These are phyloP conservation scores for Penicillium vulpinum DNA, from an alignment of 2,329 filamentous ascomycete genomes.

Conservation along the genomic window DNA sequence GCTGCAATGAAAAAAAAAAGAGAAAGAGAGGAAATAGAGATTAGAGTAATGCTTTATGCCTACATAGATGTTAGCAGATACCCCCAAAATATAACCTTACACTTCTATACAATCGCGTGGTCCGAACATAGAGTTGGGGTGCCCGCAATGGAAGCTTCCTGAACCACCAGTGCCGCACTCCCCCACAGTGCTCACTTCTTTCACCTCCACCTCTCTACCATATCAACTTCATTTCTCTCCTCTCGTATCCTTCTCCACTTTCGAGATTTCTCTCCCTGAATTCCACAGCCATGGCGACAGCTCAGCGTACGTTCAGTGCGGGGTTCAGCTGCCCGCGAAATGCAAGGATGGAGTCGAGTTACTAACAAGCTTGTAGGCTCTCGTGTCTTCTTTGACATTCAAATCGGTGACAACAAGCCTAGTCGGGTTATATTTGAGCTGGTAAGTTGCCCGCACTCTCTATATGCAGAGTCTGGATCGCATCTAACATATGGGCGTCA, in stretches of 20 bases:
- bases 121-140: conserved; percentile 1
- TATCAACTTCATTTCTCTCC: conserved; percentile 6
- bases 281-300: conserved; percentile 34
- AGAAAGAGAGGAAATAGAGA: conserved; percentile 1
- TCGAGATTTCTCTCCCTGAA: conserved; percentile 5
- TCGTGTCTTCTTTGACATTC: conserved; percentile 91
- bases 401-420: conserved; percentile 69
- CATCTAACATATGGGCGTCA: conserved; percentile 22
- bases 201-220: conserved; percentile 8
- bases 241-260: conserved; percentile 6
- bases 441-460: conserved; percentile 45
- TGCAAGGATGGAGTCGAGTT: conserved; percentile 8
- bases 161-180: conserved; percentile 29
- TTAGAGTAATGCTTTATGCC: conserved; percentile 4
- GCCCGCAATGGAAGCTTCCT: conserved; percentile 42
- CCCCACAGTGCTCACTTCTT: conserved; percentile 18
- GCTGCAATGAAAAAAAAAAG: conserved; percentile 19
- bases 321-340: conserved; percentile 22
- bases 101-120: not conserved
- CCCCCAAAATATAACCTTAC: conserved; percentile 4
- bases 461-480: conserved; percentile 2
- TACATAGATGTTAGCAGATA: conserved; percentile 10
- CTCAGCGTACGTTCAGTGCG: conserved; percentile 35
- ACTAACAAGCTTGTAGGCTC: conserved; percentile 37
- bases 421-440: conserved; percentile 88